phyloP scores from a whole-genome alignment of 169 alveolate species.

The Plasmodium vivax region DNA sequence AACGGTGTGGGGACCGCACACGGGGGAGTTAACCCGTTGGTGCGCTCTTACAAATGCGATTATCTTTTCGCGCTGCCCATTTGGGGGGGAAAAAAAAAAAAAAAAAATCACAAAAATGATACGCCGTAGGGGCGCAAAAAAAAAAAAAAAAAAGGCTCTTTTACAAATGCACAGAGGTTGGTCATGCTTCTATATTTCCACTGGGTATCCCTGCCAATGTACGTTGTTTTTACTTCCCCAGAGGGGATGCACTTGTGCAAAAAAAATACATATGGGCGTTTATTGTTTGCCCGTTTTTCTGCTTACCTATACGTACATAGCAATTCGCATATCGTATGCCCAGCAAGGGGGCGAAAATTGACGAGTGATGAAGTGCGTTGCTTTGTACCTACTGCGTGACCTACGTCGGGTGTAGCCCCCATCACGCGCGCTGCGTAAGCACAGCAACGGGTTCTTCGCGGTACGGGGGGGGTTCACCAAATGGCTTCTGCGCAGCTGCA shows the following conservation, averaged over 20 bases:
- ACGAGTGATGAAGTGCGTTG: neutral
- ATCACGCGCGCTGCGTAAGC: neutral
- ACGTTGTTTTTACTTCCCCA: neutral
- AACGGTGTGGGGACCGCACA: neutral
- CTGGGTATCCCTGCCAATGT: neutral
- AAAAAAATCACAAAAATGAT: neutral
- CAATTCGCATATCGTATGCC: neutral
- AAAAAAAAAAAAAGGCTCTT: too few species aligned
- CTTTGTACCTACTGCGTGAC: neutral
- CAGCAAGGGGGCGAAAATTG: neutral
- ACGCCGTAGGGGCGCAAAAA: neutral
- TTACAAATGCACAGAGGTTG: neutral
- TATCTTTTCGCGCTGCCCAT: neutral
- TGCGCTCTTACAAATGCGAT: neutral
- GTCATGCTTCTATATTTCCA: neutral
- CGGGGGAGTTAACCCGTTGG: neutral
- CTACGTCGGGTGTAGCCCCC: neutral
- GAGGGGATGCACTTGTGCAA: neutral
- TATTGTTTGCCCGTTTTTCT: neutral
- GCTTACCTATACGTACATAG: neutral
- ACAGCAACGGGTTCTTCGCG: neutral
- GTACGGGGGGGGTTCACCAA: neutral
- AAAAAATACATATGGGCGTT: neutral
- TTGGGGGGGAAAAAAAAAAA: neutral
- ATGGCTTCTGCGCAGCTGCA: neutral